Base-by-base conservation (phyloP, 306 rosid genomes). In the Lagenaria siceraria region DNA sequence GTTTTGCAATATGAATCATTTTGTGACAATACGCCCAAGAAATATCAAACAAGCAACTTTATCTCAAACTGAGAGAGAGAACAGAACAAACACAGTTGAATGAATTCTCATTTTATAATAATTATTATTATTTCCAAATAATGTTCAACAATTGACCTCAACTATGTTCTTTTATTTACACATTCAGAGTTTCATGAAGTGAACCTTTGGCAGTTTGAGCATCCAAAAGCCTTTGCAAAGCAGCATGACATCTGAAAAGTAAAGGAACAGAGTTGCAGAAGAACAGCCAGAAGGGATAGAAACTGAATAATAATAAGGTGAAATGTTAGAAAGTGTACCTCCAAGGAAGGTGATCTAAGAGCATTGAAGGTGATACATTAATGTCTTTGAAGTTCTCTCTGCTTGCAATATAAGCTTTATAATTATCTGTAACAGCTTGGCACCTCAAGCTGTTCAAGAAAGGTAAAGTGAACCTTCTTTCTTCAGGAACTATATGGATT, bases 291-390 rank as follows among this genome's bases (percentile, higher is more conserved):
- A 22, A 65, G 62, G 53, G 51, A 74, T 6, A 25, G 58, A 61
- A 63, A 71, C 27, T 60, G 49, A 17, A 48, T 36, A 64, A 78
- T 65, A 6, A 46, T 60, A 38, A 66, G 77, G 14, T 74, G 76
- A 69, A 52, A 79, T 54, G 35, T 56, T 72, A 82, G 71, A 51
- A n/a, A 66, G 22, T 33, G 74, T 88, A 93, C 98, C 98, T 93
- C 98, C 98, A 93, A 71, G 98, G 98, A 36, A 93, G 93, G 87
- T 93, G 98, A 73, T 93, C 98, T n/a, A 93, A 92, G 87, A 93
- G 91, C 98, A 93, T 93, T 54, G 96, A 93, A 51, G 91, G 91
- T 18, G 97, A 88, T 76, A 93, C 96, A 78, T 83, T 60, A 72
- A 93, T 91, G 80, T 93, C 97, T 82, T 83, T 91, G 91, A 91